Evolutionary conservation across 345 rosid species (phyloP).

Genomic region (Aethionema arabicum): DNA sequence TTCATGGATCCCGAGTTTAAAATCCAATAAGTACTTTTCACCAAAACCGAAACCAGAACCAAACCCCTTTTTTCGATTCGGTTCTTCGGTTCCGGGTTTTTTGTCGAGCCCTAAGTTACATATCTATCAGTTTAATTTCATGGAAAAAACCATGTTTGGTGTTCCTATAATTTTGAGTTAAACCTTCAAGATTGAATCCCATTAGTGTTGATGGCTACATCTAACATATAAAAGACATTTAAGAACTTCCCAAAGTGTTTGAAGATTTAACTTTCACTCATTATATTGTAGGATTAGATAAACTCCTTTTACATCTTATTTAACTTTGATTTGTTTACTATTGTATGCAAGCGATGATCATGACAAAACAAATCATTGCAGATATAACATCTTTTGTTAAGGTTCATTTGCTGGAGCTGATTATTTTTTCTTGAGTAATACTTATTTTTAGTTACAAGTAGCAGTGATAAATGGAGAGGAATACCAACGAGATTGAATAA

Average conservation of each 20-base stretch:
- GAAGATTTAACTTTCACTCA: neutral
- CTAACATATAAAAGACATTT: neutral
- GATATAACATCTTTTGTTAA: constrained; percentile 43
- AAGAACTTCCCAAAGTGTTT: neutral
- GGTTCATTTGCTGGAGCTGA: constrained; percentile 34
- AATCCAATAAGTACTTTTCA: no score
- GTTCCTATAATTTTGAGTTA: neutral
- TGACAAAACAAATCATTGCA: constrained; percentile 33
- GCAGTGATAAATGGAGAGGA: constrained; percentile 63
- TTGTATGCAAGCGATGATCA: constrained; percentile 40
- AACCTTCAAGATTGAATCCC: neutral
- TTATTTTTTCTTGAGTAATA: neutral
- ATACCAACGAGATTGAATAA: constrained; percentile 91
- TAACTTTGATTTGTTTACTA: constrained; percentile 12
- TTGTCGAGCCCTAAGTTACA: no score
- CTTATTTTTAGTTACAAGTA: constrained; percentile 1
- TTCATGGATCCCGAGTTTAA: no score
- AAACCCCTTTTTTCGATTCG: no score
- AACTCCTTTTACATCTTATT: constrained; percentile 5
- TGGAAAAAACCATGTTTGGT: constrained; percentile 6
- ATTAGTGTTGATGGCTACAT: neutral
- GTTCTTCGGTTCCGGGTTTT: no score
- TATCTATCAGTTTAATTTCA: constrained; percentile 9
- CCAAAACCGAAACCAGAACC: no score
- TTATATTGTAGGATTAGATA: constrained; percentile 6